Conservation (phyloP, 148 eudicot genomes). For the Cornus kousa region DNA sequence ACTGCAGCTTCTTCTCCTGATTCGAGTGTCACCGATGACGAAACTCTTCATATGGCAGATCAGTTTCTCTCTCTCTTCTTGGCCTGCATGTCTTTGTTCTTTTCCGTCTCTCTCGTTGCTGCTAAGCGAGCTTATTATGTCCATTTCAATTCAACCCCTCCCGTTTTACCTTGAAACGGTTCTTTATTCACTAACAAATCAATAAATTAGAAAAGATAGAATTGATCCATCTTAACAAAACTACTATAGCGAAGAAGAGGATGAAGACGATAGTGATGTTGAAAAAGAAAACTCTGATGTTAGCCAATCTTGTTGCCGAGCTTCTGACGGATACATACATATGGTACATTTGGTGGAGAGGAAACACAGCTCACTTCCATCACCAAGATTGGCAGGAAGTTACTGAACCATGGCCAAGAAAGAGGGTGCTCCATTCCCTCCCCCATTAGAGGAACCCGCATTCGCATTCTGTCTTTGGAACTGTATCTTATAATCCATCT, state of each 20-base stretch:
- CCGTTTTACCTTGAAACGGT: conserved; percentile 1
- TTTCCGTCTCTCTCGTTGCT: not conserved
- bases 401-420: conserved; percentile 11
- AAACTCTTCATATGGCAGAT: no score
- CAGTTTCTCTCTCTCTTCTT: not conserved
- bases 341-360: not conserved
- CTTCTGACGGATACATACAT: not conserved
- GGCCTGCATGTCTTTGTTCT: not conserved
- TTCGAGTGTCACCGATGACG: no score
- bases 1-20: not conserved
- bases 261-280: not conserved
- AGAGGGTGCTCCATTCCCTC: conserved; percentile 9
- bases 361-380: no score
- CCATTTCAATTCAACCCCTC: not conserved
- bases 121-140: not conserved
- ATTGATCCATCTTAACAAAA: not conserved
- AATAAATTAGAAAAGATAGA: not conserved
- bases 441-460: conserved; percentile 1
- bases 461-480: conserved; percentile 4
- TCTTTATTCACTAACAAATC: not conserved
- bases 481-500: conserved; percentile 3
- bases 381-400: not conserved
- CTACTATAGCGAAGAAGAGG: not conserved
- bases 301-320: not conserved
- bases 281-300: not conserved